A percentile compares a stretch with the other conserved stretches of the same genome.
Conservation (phyloP, 306 rosid genomes). For the Quillaja saponaria region DNA sequence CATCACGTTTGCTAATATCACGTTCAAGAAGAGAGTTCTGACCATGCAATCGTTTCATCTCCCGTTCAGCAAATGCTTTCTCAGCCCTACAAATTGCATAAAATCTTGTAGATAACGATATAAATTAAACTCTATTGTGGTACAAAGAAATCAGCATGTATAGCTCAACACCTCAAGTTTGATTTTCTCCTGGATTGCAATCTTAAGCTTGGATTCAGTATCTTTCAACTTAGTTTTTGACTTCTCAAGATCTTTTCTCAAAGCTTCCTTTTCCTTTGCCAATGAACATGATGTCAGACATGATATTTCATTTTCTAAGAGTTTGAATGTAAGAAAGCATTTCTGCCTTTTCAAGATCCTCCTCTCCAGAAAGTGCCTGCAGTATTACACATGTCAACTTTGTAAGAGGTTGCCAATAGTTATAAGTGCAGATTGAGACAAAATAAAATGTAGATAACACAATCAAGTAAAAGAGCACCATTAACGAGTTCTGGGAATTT, state of each 20-base stretch:
- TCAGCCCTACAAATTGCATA: conserved; percentile 58
- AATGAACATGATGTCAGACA: conserved; percentile 62
- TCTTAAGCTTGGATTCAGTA: conserved; percentile 80
- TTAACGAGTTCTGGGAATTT: conserved; percentile 50
- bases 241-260: conserved; percentile 84
- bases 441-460: conserved; percentile 20
- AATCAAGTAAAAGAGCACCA: conserved; percentile 44
- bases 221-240: conserved; percentile 69
- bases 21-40: conserved; percentile 87
- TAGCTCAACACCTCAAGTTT: conserved; percentile 71
- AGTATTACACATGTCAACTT: conserved; percentile 29
- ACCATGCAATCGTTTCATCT: conserved; percentile 67
- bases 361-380: conserved; percentile 62
- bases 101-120: conserved; percentile 27
- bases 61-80: conserved; percentile 74
- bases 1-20: conserved; percentile 69
- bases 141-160: conserved; percentile 31
- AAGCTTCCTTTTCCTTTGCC: conserved; percentile 70
- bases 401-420: conserved; percentile 7
- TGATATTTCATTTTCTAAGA: conserved; percentile 68
- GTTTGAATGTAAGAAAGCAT: conserved; percentile 56
- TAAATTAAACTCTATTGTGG: conserved; percentile 4
- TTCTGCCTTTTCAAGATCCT: conserved; percentile 58
- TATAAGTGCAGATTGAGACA: conserved; percentile 15
- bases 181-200: conserved; percentile 78